phyloP scores from a whole-genome alignment of 2,329 filamentous ascomycete species.

The Blastomyces emzantsi region DNA sequence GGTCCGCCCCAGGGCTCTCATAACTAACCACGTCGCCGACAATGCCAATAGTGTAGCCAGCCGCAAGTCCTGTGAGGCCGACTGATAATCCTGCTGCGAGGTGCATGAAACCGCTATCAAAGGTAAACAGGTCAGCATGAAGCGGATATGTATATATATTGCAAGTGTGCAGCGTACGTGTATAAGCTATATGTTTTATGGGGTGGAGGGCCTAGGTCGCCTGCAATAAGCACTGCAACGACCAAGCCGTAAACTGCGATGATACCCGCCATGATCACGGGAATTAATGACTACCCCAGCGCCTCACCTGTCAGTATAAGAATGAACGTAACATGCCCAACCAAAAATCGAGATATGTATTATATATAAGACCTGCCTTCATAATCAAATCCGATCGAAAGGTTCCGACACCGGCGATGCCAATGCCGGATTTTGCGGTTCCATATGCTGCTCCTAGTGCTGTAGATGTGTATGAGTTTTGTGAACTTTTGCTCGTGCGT shows the following conservation, averaged over 20 bases:
- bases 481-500: background rate
- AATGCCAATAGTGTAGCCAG: slow-evolving; percentile 91
- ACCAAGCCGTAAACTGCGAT: slow-evolving; percentile 97
- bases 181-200: slow-evolving; percentile 70
- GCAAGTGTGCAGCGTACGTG: slow-evolving; percentile 46
- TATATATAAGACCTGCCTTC: slow-evolving; percentile 44
- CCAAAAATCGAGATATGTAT: background rate
- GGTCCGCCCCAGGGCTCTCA: background rate
- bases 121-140: slow-evolving; percentile 16
- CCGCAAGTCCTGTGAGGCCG: slow-evolving; percentile 83
- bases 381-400: slow-evolving; percentile 60
- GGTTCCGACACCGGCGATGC: slow-evolving; percentile 57
- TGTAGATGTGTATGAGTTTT: slow-evolving; percentile 25
- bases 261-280: slow-evolving; percentile 90
- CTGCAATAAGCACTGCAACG: slow-evolving; percentile 89
- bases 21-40: slow-evolving; percentile 73
- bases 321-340: background rate
- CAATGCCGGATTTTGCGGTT: slow-evolving; percentile 59
- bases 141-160: slow-evolving; percentile 3
- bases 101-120: slow-evolving; percentile 74
- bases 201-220: slow-evolving; percentile 69
- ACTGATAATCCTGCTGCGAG: slow-evolving; percentile 84
- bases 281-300: slow-evolving; percentile 38
- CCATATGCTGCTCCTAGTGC: slow-evolving; percentile 58
- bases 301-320: slow-evolving; percentile 16